A percentile compares a stretch with the other conserved stretches of the same genome.
Conservation (phyloP, 495 filamentous ascomycete genomes). For the Trichoderma gamsii region DNA sequence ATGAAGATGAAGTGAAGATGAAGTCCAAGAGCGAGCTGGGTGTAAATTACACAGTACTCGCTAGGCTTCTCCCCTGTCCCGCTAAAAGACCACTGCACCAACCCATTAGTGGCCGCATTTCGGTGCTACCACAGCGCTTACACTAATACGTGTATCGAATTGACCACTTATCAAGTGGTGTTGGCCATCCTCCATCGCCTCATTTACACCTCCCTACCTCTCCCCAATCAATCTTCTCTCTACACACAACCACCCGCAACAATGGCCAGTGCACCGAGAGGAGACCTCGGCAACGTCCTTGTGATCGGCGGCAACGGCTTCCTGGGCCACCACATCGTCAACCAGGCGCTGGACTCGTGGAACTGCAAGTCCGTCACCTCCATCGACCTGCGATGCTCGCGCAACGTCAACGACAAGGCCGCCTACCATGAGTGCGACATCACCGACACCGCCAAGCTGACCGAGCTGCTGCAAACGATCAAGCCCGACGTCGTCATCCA, state of each 20-base stretch:
- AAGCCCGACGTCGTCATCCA: slow-evolving; percentile 91
- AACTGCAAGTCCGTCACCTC: slow-evolving; percentile 61
- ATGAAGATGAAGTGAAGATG: too few species aligned
- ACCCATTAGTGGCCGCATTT: background rate
- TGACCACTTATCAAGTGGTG: too few species aligned
- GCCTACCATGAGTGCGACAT: slow-evolving; percentile 84
- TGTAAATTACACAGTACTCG: too few species aligned
- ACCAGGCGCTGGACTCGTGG: slow-evolving; percentile 50
- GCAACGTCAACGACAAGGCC: slow-evolving; percentile 64
- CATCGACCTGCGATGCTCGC: slow-evolving; percentile 73
- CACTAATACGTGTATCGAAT: too few species aligned
- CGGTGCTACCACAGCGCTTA: background rate
- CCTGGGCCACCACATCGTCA: slow-evolving; percentile 64
- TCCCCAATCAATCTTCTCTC: background rate
- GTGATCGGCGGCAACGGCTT: slow-evolving; percentile 68
- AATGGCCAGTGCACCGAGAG: slow-evolving; percentile 36
- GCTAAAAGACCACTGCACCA: background rate
- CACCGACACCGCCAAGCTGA: slow-evolving; percentile 61
- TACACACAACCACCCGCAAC: background rate
- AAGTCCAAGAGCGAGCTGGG: too few species aligned
- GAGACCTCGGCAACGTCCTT: slow-evolving; percentile 49
- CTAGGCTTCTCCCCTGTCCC: background rate
- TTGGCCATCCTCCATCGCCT: background rate
- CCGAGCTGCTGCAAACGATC: slow-evolving; percentile 58
- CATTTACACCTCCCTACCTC: background rate